phyloP scores from a whole-genome alignment of 2,329 filamentous ascomycete species.

The Aspergillus sojae region DNA sequence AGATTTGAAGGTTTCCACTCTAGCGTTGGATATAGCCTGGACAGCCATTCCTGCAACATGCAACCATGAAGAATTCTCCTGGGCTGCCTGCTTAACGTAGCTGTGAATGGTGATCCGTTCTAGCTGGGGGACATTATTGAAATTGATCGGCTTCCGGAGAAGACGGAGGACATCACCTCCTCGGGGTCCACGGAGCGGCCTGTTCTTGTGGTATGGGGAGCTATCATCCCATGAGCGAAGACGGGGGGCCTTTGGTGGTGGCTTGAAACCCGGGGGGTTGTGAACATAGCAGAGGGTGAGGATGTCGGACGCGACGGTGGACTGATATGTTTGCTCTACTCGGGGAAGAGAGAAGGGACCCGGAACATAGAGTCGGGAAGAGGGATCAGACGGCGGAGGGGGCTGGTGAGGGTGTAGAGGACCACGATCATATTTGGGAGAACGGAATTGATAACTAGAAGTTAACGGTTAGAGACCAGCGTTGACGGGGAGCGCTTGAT shows the following conservation, averaged over 20 bases:
- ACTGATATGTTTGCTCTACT: conserved; percentile 85
- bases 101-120: conserved; percentile 79
- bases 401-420: conserved; percentile 91
- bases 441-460: conserved; percentile 85
- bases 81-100: conserved; percentile 68
- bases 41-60: conserved; percentile 82
- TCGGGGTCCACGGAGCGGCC: conserved; percentile 79
- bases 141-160: conserved; percentile 64
- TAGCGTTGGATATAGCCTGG: conserved; percentile 81
- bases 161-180: conserved; percentile 65
- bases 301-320: conserved; percentile 82
- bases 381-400: conserved; percentile 80
- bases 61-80: conserved; percentile 71
- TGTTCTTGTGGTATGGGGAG: conserved; percentile 92
- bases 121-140: conserved; percentile 82
- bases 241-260: conserved; percentile 62
- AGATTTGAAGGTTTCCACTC: conserved; percentile 69
- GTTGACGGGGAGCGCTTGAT: neutral
- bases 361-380: conserved; percentile 83
- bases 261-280: conserved; percentile 73
- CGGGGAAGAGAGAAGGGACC: conserved; percentile 89
- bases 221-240: conserved; percentile 85
- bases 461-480: conserved; percentile 13
- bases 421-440: conserved; percentile 92
- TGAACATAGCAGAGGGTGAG: conserved; percentile 89